These are phyloP conservation scores for Houttuynia cordata DNA, from an alignment of 164 flowering plant genomes.

Conservation along the genomic window DNA sequence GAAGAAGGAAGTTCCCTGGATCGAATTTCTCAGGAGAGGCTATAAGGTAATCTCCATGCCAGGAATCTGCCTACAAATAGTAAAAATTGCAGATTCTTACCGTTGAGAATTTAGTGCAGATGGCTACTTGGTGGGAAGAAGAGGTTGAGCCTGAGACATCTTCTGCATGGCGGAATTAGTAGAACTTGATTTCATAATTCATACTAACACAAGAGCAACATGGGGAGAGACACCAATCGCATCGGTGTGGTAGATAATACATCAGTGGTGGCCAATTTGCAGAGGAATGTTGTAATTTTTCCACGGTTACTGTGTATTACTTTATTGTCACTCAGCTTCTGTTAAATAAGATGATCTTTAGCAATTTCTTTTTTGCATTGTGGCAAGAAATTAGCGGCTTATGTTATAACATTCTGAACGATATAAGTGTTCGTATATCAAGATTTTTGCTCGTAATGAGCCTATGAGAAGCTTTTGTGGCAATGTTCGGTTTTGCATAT, in stretches of 20 bases:
- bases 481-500: no score
- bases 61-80: background rate
- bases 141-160: conserved; percentile 60
- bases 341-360: background rate
- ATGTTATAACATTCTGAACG: no score
- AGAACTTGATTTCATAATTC: background rate
- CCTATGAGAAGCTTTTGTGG: no score
- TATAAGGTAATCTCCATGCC: conserved; percentile 50
- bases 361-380: background rate
- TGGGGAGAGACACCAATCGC: background rate
- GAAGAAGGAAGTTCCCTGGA: conserved; percentile 89
- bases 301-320: background rate
- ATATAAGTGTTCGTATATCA: background rate
- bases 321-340: background rate
- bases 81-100: background rate
- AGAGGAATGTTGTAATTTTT: no score
- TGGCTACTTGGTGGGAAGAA: conserved; percentile 93
- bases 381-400: no score
- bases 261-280: no score
- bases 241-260: no score
- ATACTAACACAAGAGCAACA: background rate
- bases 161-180: conserved; percentile 82
- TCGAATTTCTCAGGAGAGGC: conserved; percentile 88
- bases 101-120: conserved; percentile 25
- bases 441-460: background rate